Evolutionary conservation across 768 basidiomycete species (phyloP), one percentile per base, ranked within the genome.

Genomic region (Sarcodon aspratus): DNA sequence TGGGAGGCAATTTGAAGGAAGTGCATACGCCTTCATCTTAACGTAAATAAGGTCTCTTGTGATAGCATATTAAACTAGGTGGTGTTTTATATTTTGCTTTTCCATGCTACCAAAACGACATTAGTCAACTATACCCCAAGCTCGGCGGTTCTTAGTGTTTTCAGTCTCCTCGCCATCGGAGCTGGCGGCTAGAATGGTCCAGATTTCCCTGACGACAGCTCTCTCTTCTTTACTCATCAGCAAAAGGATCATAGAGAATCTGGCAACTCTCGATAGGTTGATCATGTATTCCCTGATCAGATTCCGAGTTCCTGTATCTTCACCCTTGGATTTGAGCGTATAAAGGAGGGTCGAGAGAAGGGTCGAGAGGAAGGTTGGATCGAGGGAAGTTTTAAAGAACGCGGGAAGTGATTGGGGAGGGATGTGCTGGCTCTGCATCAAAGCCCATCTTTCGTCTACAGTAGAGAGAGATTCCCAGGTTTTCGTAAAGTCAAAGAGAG

Each of bases 321-420:
- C 38, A n/a, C 53, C 40, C 2, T 49, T 50, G 3, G 37, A 52
- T 40, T 49, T 54, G 49, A 70, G 60, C 9, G 62, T 55, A 0
- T 57, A 56, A 7, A 58, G 60, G 53, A 88, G 76, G 3, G 71
- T 73, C 31, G 69, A 64, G 21, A 89, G 59, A 17, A 89, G 67
- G 1, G 77, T 75, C 2, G 69, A 67, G 13, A 91, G 72, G 27
- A 85, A 56, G 1, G 69, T 56, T 0, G 88, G 75, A 40, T 90
- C 88, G 33, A 91, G 69, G 0, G 85, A 85, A 0, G 70, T 76
- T 55, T 82, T 73, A 64, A 85, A 87, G 36, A 91, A 62, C 1
- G 68, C 54, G 1, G 85, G 83, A 27, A 90, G 61, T 13, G 66
- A 64, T 7, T 67, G 44, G 0, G 86, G 77, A 0, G 74, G 65